Conservation (phyloP, 768 basidiomycete species). For the Calvatia gigantea region DNA sequence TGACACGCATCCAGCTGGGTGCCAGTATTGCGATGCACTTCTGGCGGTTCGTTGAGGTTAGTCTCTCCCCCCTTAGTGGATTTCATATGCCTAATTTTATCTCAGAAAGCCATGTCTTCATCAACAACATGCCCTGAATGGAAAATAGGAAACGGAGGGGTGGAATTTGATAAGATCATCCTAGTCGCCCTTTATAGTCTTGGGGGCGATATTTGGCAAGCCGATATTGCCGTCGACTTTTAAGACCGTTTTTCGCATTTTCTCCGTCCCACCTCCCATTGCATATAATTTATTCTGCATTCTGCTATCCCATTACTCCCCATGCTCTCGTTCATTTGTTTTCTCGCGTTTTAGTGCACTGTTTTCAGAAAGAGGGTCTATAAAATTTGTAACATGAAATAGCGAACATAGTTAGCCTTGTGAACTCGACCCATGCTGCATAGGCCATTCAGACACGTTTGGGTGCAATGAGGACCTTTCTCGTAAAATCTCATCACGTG, state of each 20-base stretch:
- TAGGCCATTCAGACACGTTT: not conserved
- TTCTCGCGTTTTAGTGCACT: not conserved
- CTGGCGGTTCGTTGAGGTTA: slow-evolving; percentile 33
- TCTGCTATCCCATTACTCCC: not conserved
- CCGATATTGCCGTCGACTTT: slow-evolving; percentile 41
- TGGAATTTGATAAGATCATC: slow-evolving; percentile 39
- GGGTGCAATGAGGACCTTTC: not conserved
- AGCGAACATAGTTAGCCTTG: no score
- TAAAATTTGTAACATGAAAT: no score
- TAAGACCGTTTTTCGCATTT: not conserved
- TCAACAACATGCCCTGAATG: slow-evolving; percentile 25
- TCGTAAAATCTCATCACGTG: not conserved
- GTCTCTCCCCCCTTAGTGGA: slow-evolving; percentile 11
- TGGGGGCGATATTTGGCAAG: slow-evolving; percentile 45
- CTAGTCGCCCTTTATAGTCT: slow-evolving; percentile 40
- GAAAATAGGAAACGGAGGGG: slow-evolving; percentile 29
- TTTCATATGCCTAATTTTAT: slow-evolving; percentile 26
- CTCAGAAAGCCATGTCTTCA: slow-evolving; percentile 11
- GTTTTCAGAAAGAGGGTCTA: no score
- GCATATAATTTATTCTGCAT: not conserved
- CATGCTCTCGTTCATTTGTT: not conserved
- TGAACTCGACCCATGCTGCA: no score
- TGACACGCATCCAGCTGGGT: slow-evolving; percentile 11
- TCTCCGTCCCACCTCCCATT: not conserved
- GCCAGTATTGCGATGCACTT: slow-evolving; percentile 6